Evolutionary conservation across 2,329 filamentous ascomycete species (phyloP), one percentile per base, ranked within the genome.

Genomic region (Monilinia laxa): DNA sequence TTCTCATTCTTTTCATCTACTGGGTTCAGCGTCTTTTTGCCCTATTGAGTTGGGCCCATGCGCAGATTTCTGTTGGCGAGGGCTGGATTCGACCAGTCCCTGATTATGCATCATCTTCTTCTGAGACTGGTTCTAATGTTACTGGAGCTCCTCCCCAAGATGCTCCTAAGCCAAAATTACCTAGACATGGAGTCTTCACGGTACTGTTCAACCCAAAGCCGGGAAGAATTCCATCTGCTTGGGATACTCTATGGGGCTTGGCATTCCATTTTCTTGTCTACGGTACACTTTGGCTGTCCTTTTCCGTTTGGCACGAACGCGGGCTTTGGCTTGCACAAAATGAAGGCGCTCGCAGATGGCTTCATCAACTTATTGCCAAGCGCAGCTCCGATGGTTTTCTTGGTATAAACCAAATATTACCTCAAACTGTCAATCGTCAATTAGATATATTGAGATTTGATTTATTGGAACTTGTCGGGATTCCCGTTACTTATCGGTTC

Each of bases 241-340:
- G 62, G n/a, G 9, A 23, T 51, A 67, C 52, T 9, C 25, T 67
- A 20, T 28, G 51, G 9, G 60, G 60, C 12, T 28, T 64, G 45
- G 20, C 16, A 20, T 58, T 64, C 14, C 65, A 67, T 40, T 5
- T 28, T 16, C 3, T 47, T 10, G 31, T 67, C 35, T 67, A 67
- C 16, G 7, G 38, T 16, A 12, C 9, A 16, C 31, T 67, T 45
- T 57, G 47, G 42, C 4, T 65, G n/a, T 23, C 11, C 45, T 25
- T 49, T 60, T 38, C 40, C 16, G 53, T 54, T 31, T 42, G 31
- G 10, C 25, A 52, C 20, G 65, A 67, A 40, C 60, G 65, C 14
- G 11, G 47, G 18, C 25, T 54, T 45, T 67, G 65, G 65, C 11
- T 65, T 25, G 62, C 31, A 20, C 60, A 64, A 47, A 67, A 67